Conservation (phyloP, 2,329 filamentous ascomycete genomes). For the Helicocarpus griseus region DNA sequence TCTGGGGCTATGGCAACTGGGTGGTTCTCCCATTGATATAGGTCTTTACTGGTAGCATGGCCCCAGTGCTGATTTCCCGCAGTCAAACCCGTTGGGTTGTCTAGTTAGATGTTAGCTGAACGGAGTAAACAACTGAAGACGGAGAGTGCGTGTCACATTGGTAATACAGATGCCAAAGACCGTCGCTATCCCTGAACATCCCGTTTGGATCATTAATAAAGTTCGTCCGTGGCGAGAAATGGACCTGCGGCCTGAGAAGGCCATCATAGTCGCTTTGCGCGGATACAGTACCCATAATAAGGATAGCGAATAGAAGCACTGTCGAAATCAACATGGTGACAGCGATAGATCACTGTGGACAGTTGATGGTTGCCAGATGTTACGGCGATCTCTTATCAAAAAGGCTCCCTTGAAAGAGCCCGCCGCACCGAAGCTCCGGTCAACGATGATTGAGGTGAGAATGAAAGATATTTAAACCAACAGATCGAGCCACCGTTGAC, state of each 20-base stretch:
- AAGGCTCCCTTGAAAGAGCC: too few relatives aligned
- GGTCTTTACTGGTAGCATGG: constrained; percentile 52
- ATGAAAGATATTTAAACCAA: too few relatives aligned
- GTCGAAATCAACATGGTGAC: not conserved
- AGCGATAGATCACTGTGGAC: too few relatives aligned
- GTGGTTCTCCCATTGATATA: constrained; percentile 57
- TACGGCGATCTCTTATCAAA: too few relatives aligned
- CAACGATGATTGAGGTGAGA: too few relatives aligned
- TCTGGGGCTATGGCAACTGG: constrained; percentile 49
- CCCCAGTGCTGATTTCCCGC: constrained; percentile 58
- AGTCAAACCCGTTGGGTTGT: constrained; percentile 41
- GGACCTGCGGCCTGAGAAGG: constrained; percentile 21
- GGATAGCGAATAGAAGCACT: not conserved
- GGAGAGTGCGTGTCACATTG: constrained; percentile 37
- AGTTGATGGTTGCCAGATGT: too few relatives aligned
- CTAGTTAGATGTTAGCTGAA: constrained; percentile 18
- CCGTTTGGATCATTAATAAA: constrained; percentile 55
- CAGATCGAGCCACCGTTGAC: too few relatives aligned
- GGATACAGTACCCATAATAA: not conserved
- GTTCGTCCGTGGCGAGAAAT: constrained; percentile 21
- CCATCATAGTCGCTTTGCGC: constrained; percentile 11
- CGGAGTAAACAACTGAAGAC: not conserved
- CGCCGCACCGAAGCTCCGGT: too few relatives aligned
- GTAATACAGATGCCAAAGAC: constrained; percentile 56
- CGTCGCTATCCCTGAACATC: constrained; percentile 48